Base-by-base conservation (phyloP, 208 protist species). In the Crithidia thermophila region DNA sequence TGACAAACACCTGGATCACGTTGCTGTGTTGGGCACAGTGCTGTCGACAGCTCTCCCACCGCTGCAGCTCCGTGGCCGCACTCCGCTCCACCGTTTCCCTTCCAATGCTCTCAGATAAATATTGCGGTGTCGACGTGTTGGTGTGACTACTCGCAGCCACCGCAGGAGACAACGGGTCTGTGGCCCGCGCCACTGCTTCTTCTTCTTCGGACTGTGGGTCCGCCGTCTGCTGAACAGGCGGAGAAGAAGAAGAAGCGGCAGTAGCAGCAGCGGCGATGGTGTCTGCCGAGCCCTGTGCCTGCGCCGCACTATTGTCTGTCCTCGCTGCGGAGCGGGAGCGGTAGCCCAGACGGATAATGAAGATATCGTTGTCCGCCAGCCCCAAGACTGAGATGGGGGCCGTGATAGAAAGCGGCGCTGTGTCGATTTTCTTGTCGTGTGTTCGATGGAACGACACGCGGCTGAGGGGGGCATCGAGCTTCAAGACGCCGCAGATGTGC, bases 371-470 rank as follows among this genome's bases (percentile, higher is more conserved):
- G 4, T 68, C 63, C 10, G 36, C 27, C n/a, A 78, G 43, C 13
- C 72, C 67, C 6, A 81, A 50, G 0, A 59, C 49, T 0, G 20
- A 30, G 5, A 79, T 65, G 0, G 68, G 60, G 25, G 55, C 30
- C 7, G 74, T 67, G 3, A 42, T 69, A 5, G 65, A 27, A 40
- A 81, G 55, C 1, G 77, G 50, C 3, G 60, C 43, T 3, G 70
- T 77, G 40, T 76, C 70, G 23, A 83, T 58, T 13, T 63, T 60
- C 14, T 68, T 76, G 18, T 76, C 47, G 11, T 45, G 36, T 1
- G 61, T 73, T 3, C 64, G 67, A 63, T 79, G 68, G 30, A 84
- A 79, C 0, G 67, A 72, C 3, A 77, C 57, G 3, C 42, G 31
- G 27, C 31, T 59, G 8, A 79, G 33, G 1, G 36, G 46, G 21